Base-by-base conservation (phyloP, 2,329 filamentous ascomycete genomes). In the Pseudocercospora crystallina region DNA sequence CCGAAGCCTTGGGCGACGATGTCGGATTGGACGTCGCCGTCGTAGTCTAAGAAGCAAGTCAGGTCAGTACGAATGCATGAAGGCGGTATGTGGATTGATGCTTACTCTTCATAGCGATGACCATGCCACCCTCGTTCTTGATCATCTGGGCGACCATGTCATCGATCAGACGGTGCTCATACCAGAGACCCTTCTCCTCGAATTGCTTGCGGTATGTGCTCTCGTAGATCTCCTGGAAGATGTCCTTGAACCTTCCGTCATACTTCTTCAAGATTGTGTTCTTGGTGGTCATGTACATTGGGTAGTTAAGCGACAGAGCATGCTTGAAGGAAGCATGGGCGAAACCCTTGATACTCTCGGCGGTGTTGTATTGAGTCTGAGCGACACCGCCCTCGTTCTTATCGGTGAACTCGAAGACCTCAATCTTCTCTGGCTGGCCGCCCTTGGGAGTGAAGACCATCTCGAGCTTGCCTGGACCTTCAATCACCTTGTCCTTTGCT, bases 61-160 rank as follows among this genome's bases (percentile, higher is more conserved):
- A 48, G 47, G 52, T 66, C 50, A 64, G 49, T 34, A 47, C 15
- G n/a, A 26, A 34, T 41, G 5, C 12, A 14, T 17, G 20, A 11
- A 15, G 8, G 13, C 20, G 31, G 20, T 11, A 5, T 13, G 15
- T 26, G 37, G 4, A 4, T 10, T 17, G 15, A 8, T 34, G 79
- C 85, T 73, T 71, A 95, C 90, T 97, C 86, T 99, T 99, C 73
- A 97, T 83, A 57, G 94, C 94, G 81, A 97, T 96, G 71, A 97
- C 84, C 76, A 94, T 96, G 58, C 94, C 94, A 64, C 94, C 94
- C 66, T 86, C 84, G 76, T 88, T 94, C 88, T 99, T 99, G 81
- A 99, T 88, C 94, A 99, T 99, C 82, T 99, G 94, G 43, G 94
- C 94, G 59, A 99, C 94, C 94, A 99, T 97, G 77, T 99, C 94